phyloP scores from a whole-genome alignment of 495 filamentous ascomycete species.

The Trichoderma reesei region DNA sequence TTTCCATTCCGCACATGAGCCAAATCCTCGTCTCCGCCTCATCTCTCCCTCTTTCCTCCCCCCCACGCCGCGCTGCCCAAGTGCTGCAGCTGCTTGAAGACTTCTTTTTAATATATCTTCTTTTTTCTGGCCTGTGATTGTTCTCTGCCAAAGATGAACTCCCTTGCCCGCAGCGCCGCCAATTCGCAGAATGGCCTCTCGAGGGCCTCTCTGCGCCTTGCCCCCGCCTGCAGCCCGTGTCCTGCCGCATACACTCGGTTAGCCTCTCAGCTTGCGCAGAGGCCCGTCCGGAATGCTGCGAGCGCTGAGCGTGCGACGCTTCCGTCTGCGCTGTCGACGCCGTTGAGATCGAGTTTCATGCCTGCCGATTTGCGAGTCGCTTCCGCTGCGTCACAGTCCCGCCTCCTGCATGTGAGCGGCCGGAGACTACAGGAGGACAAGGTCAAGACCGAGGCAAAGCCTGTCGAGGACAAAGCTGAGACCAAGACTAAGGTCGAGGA shows the following conservation, averaged over 20 bases:
- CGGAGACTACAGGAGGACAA: conserved; percentile 18
- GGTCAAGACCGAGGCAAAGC: conserved; percentile 20
- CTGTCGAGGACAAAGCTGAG: conserved; percentile 20
- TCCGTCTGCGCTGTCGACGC: not conserved
- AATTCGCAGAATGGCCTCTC: conserved; percentile 28
- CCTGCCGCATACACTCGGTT: conserved; percentile 49
- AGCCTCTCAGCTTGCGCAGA: conserved; percentile 23
- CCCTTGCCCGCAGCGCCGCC: conserved; percentile 28
- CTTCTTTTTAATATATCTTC: no score
- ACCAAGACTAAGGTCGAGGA: conserved; percentile 28
- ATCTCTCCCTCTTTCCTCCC: no score
- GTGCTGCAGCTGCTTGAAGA: conserved; percentile 8
- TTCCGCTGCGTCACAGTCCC: not conserved
- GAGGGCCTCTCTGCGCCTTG: conserved; percentile 26
- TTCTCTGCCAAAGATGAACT: conserved; percentile 30
- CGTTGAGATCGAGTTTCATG: not conserved
- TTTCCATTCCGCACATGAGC: conserved; percentile 9
- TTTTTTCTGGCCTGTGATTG: conserved; percentile 15
- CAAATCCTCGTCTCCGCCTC: conserved; percentile 8
- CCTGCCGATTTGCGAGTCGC: conserved; percentile 7
- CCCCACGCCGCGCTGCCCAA: conserved; percentile 7
- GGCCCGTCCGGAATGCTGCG: not conserved
- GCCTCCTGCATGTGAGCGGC: conserved; percentile 3
- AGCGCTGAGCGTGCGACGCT: not conserved
- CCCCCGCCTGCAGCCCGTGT: conserved; percentile 39